Base-by-base conservation (phyloP, 73 alveolate genomes). In the Paramecium octaurelia region DNA sequence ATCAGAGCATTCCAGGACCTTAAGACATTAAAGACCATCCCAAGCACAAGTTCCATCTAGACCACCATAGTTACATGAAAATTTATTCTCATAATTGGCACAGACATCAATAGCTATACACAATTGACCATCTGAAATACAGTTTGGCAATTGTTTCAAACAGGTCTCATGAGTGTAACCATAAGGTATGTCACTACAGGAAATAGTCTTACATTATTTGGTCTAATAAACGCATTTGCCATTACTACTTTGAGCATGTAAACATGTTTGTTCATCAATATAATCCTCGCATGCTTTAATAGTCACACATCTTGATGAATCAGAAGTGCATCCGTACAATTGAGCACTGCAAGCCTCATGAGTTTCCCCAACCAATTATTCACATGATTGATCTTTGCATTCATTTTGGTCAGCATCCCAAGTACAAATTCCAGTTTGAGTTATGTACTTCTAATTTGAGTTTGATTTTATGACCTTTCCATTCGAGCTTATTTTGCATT, bases 331-430 rank as follows among this genome's bases (percentile, higher is more conserved):
- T 8, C 87, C 87, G 16, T 73, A 29, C 27, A 73, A 73, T 73
- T 73, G 35, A 73, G 87, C 24, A 29, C 7, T 29, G 16, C 87
- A 73, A n/a, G 59, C 60, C 6, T 73, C 87, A 36, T 73, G 87
- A 4, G 87, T 73, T 38, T 73, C 87, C 4, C 87, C 87, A 35
- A 18, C 2, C 18, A 73, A 38, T 29, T 73, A 38, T 18, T 73
- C 87, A 73, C 87, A 73, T n/a, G 60, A 20, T 73, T 73, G 10
- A 73, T 31, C 87, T 43, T 16, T 36, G 35, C 87, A 73, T 35
- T 23, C 46, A 54, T 54, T 54, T 54, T 4, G 8, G 4, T 0
- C 4, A 0, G 3, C 18, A 36, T 73, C n/a, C 87, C 87, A 73
- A 29, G 31, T 40, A 4, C 87, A 73, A 16, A 35, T 16, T 34